Base-by-base conservation (phyloP, 305 asterid genomes). In the Fraxinus floribunda region DNA sequence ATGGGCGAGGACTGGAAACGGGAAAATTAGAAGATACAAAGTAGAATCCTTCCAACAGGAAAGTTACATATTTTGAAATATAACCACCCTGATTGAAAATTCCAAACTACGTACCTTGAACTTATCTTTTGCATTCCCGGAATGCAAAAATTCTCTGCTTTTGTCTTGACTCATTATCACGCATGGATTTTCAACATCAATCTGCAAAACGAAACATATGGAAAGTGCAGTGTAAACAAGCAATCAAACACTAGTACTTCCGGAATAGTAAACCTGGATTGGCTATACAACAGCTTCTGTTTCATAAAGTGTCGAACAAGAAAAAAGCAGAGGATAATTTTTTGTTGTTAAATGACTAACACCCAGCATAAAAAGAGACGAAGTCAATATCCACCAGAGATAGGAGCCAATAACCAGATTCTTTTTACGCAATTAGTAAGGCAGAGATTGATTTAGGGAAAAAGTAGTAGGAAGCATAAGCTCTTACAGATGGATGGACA, bases 151-250 rank as follows among this genome's bases (percentile, higher is more conserved):
- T 89, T 96, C 99, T 81, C 98, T 86, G 90, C 99, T 96, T 89
- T 92, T 96, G 88, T 96, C 99, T 84, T 96, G 99, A 89, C 92
- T 94, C 99, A 96, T 91, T 84, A 96, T 87, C 75, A 95, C 97
- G 78, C 99, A 96, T 55, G 99, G 99, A 88, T 96, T 96, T 85
- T 94, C 99, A 60, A 96, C 99, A 88, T 96, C 99, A 87, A 96
- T 96, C 99, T 94, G 92, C 88, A 90, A 10, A 84, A 75, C 78
- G 41, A 87, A 81, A 78, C 82, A 85, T 73, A 75, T 15, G 30
- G 29, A 20, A 10, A 76, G 30, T 44, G 38, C 18, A 66, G 73
- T 66, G 73, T 10, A 66, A 66, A 10, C 10, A 66, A 66, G 36
- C 35, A 66, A 66, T 66, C 35, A 44, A 76, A 36, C 39, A 36